Evolutionary conservation across 495 filamentous ascomycete genomes (phyloP).

Genomic region (Aspergillus nidulans): DNA sequence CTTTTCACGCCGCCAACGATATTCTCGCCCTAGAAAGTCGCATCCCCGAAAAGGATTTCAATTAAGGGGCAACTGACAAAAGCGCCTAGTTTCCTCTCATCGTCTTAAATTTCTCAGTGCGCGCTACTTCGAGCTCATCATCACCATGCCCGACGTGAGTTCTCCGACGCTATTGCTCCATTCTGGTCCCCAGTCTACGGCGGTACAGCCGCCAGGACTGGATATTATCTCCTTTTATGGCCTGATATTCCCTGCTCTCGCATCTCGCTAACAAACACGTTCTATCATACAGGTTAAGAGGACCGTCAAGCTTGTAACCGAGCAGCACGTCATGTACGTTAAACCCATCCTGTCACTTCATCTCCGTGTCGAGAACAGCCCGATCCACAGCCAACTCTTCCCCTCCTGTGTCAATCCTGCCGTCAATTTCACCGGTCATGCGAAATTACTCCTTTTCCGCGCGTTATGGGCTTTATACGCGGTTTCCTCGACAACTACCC

Average conservation of each 20-base stretch:
- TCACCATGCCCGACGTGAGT: slow-evolving; percentile 47
- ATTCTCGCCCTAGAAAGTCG: slow-evolving; percentile 1
- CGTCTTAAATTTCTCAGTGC: slow-evolving; percentile 4
- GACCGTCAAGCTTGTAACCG: slow-evolving; percentile 84
- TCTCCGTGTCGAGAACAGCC: neutral
- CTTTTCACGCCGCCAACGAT: slow-evolving; percentile 15
- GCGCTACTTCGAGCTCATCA: neutral
- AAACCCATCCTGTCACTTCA: slow-evolving; percentile 6
- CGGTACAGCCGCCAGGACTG: slow-evolving; percentile 1
- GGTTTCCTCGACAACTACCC: neutral
- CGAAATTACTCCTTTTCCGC: neutral
- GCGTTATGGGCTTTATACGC: neutral
- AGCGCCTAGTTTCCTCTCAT: neutral
- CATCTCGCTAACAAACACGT: slow-evolving; percentile 14
- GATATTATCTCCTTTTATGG: neutral
- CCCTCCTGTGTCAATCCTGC: slow-evolving; percentile 3
- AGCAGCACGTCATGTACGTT: slow-evolving; percentile 82
- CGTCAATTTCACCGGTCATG: slow-evolving; percentile 1
- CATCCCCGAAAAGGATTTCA: neutral
- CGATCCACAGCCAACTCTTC: neutral
- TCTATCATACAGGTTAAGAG: slow-evolving; percentile 63
- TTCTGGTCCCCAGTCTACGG: neutral
- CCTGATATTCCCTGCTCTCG: slow-evolving; percentile 8
- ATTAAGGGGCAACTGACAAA: neutral
- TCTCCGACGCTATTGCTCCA: neutral